phyloP scores from a whole-genome alignment of 768 basidiomycete genomes.

The Saitozyma sp. region DNA sequence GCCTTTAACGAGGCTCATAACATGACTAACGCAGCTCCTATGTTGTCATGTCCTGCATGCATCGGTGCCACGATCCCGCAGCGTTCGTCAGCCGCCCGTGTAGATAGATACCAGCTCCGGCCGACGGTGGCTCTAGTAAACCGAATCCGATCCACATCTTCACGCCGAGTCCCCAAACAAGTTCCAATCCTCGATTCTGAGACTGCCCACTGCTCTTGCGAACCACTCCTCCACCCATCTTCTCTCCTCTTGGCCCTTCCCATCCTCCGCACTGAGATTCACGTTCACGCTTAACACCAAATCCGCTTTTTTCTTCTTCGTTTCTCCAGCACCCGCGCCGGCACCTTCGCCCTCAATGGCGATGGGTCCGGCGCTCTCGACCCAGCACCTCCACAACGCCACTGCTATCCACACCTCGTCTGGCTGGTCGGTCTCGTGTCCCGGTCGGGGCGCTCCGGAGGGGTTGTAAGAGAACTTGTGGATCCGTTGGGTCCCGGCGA shows the following conservation, averaged over 20 bases:
- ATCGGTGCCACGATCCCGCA: too few species aligned
- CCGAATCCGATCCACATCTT: too few species aligned
- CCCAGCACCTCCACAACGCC: conserved; percentile 74
- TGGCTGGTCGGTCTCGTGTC: conserved; percentile 49
- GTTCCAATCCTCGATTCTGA: conserved; percentile 67
- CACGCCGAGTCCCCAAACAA: conserved; percentile 60
- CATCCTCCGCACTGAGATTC: conserved; percentile 55
- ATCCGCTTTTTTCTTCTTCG: conserved; percentile 65
- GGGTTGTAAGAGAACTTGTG: conserved; percentile 63
- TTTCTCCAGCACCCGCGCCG: not conserved
- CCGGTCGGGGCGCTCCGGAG: conserved; percentile 56
- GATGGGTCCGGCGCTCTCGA: not conserved
- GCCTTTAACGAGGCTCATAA: too few species aligned
- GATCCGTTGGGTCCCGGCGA: conserved; percentile 70
- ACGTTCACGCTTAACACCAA: conserved; percentile 82
- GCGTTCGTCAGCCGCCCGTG: too few species aligned
- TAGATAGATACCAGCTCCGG: too few species aligned
- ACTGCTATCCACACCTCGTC: conserved; percentile 77
- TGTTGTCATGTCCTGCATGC: too few species aligned
- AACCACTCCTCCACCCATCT: conserved; percentile 55
- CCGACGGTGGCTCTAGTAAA: too few species aligned
- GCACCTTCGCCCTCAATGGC: not conserved
- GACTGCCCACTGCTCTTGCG: conserved; percentile 63
- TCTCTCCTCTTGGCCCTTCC: conserved; percentile 54
- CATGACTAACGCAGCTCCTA: too few species aligned